These are phyloP conservation scores for Emydomyces testavorans DNA, from an alignment of 2,329 filamentous ascomycete species.

Conservation along the genomic window DNA sequence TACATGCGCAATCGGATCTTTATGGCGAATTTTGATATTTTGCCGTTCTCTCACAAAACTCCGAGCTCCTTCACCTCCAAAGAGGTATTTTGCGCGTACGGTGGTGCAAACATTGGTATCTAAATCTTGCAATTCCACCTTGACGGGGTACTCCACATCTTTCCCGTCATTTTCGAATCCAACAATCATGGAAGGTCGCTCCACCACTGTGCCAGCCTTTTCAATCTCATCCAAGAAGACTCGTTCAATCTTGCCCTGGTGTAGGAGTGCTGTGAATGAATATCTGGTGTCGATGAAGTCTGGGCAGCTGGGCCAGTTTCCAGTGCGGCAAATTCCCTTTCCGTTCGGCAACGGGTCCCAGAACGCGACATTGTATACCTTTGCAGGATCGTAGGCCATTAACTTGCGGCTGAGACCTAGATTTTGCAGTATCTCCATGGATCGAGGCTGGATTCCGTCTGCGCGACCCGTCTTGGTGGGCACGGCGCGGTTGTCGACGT, in stretches of 20 bases:
- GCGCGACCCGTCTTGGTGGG: conserved; percentile 35
- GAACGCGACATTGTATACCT: conserved; percentile 62
- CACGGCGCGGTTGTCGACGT: conserved; percentile 44
- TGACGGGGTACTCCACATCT: conserved; percentile 53
- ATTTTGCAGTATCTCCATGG: conserved; percentile 35
- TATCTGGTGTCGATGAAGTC: conserved; percentile 60
- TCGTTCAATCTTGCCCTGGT: conserved; percentile 62
- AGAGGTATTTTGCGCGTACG: conserved; percentile 56
- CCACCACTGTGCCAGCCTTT: conserved; percentile 45
- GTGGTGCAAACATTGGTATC: conserved; percentile 28
- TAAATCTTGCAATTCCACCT: conserved; percentile 47
- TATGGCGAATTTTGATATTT: conserved; percentile 44
- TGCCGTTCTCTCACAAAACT: conserved; percentile 53
- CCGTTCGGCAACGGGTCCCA: conserved; percentile 47
- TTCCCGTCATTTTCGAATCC: conserved; percentile 53
- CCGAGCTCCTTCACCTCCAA: conserved; percentile 58
- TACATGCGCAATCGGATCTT: conserved; percentile 58
- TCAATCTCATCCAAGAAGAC: conserved; percentile 56
- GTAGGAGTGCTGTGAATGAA: conserved; percentile 58
- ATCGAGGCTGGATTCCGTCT: conserved; percentile 36
- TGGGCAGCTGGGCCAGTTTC: conserved; percentile 76
- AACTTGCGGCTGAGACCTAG: conserved; percentile 34
- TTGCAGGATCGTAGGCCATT: conserved; percentile 52
- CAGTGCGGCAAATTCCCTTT: conserved; percentile 48
- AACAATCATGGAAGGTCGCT: conserved; percentile 51